Evolutionary conservation across 1,284 basidiomycete species (phyloP), one percentile per base, ranked within the genome.

Genomic region (Hypsizygus ulmarius): DNA sequence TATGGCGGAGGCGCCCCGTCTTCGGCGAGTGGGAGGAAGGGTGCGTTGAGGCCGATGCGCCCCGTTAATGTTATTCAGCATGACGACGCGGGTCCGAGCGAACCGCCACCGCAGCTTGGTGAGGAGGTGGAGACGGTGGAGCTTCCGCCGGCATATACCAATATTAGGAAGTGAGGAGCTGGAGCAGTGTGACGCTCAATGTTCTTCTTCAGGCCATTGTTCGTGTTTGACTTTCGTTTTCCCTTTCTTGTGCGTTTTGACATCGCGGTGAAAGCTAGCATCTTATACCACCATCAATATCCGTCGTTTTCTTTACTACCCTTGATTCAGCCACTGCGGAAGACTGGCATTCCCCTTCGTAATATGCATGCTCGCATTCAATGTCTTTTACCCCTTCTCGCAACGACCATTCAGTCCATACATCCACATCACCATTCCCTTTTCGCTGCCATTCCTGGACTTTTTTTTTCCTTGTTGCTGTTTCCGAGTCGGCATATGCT

Each of bases 11-110:
- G 56, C 8, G 55, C 47, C 19, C 48, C 40, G 44, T 56, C 56
- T n/a, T 56, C 64, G 28, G 50, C 56, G 30, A 55, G 57, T 53
- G 76, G 72, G 59, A 79, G 75, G 67, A 82, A 71, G 64, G 71
- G 56, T 39, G 65, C 65, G 3, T 64, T 70, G 29, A 60, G 72
- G 47, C 66, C 66, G 53, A 70, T 89, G 67, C 71, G 87, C 36
- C 75, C 86, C 0, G 80, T 90, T 36, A 90, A 90, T 59, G 78
- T 89, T 56, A 77, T 90, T 43, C 88, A 90, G 66, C 87, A 91
- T 56, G 87, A 90, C 52, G 87, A 91, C 60, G 87, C 82, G 0
- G 87, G 87, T 0, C 78, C 78, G 4, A 71, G 72, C 29, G 65
- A 59, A 27, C 56, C 60, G n/a, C 34, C 48, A 48, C 61, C 35